These are phyloP conservation scores for Apiotrichum sp. DNA, from an alignment of 1,284 basidiomycete species.

Conservation along the genomic window DNA sequence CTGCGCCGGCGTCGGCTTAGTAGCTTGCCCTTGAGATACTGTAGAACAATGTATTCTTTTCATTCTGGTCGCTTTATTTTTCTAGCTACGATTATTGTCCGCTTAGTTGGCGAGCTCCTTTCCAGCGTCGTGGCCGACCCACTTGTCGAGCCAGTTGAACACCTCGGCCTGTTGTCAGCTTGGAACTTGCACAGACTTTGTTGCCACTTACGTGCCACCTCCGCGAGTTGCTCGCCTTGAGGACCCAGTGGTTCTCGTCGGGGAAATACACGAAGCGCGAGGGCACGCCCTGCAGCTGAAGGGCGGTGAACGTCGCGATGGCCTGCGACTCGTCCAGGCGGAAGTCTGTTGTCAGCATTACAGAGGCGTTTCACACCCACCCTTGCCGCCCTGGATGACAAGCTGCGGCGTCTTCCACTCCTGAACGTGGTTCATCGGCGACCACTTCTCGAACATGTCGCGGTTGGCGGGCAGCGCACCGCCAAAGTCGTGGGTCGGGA, in stretches of 20 bases:
- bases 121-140: too few relatives aligned
- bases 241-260: constrained; percentile 85
- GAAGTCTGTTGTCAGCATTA: constrained; percentile 55
- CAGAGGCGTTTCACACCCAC: too few relatives aligned
- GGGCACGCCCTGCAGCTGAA: constrained; percentile 57
- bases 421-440: constrained; percentile 67
- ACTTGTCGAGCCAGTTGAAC: constrained; percentile 69
- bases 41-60: too few relatives aligned
- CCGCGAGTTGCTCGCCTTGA: constrained; percentile 49
- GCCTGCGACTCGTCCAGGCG: constrained; percentile 76
- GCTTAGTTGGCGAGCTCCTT: too few relatives aligned
- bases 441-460: constrained; percentile 44
- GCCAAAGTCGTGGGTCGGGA: constrained; percentile 28
- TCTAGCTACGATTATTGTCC: too few relatives aligned
- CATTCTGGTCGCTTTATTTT: too few relatives aligned
- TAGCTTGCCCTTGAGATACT: too few relatives aligned
- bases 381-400: constrained; percentile 66
- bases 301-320: constrained; percentile 54
- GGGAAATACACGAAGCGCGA: constrained; percentile 83
- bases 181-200: too few relatives aligned
- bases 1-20: too few relatives aligned
- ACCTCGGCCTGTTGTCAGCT: constrained; percentile 54
- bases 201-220: constrained; percentile 54
- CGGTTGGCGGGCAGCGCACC: constrained; percentile 26
- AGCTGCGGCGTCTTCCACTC: constrained; percentile 82